phyloP scores from a whole-genome alignment of 495 filamentous ascomycete genomes.

The Bryoglossum gracile region DNA sequence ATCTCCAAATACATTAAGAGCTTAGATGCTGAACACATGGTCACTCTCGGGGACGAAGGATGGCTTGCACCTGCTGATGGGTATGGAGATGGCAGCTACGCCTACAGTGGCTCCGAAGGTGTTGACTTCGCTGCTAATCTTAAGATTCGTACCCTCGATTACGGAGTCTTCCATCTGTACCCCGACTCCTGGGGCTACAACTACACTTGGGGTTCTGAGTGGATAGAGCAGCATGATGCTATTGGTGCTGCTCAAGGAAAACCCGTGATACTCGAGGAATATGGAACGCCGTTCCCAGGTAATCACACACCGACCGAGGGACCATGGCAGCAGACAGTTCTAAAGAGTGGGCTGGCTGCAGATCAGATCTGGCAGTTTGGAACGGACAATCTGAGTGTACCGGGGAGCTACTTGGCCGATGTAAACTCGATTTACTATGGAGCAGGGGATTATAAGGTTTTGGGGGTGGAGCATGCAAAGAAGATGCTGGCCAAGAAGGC shows the following conservation, averaged over 20 bases:
- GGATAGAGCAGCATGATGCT: slow-evolving; percentile 22
- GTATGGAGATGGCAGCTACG: slow-evolving; percentile 35
- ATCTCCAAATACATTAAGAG: slow-evolving; percentile 51
- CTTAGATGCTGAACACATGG: slow-evolving; percentile 50
- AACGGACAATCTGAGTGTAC: slow-evolving; percentile 12
- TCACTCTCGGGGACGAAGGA: slow-evolving; percentile 46
- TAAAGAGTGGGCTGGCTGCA: slow-evolving; percentile 23
- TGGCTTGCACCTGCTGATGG: slow-evolving; percentile 27
- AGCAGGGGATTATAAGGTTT: slow-evolving; percentile 16
- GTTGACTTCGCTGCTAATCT: slow-evolving; percentile 44
- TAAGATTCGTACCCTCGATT: slow-evolving; percentile 41
- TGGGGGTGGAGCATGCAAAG: slow-evolving; percentile 21
- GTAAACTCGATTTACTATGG: slow-evolving; percentile 24
- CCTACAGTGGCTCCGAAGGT: slow-evolving; percentile 42
- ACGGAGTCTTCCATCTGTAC: slow-evolving; percentile 47
- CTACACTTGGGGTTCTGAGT: slow-evolving; percentile 19
- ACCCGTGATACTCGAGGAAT: slow-evolving; percentile 22
- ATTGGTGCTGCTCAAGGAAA: slow-evolving; percentile 11
- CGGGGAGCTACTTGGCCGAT: slow-evolving; percentile 14
- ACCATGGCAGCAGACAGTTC: slow-evolving; percentile 24
- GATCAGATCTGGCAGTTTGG: slow-evolving; percentile 32
- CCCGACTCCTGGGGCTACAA: slow-evolving; percentile 26
- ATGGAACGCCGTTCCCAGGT: slow-evolving; percentile 15
- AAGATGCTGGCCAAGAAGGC: slow-evolving; percentile 25
- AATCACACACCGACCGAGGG: slow-evolving; percentile 17